These are phyloP conservation scores for Athelia psychrophila DNA, from an alignment of 1,284 basidiomycete species.

Conservation along the genomic window DNA sequence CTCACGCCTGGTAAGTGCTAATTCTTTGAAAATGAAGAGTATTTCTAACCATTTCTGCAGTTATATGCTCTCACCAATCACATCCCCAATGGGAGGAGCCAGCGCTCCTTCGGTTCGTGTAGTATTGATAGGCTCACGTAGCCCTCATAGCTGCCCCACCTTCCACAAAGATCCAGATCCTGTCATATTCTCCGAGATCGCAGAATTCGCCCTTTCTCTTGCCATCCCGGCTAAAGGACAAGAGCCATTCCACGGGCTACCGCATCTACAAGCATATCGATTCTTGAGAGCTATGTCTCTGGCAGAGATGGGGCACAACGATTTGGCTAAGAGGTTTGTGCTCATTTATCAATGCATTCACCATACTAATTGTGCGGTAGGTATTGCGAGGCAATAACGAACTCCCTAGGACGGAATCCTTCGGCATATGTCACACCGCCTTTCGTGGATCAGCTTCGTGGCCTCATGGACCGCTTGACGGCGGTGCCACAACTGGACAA, in stretches of 20 bases:
- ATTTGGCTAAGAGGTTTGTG: conserved; percentile 65
- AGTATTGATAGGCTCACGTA: conserved; percentile 63
- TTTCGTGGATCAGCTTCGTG: conserved; percentile 78
- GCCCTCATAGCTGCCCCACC: conserved; percentile 46
- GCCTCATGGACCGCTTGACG: conserved; percentile 78
- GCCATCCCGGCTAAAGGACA: conserved; percentile 76
- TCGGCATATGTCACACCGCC: conserved; percentile 69
- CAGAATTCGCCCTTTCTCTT: conserved; percentile 89
- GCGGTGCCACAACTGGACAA: conserved; percentile 76
- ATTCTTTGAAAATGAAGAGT: conserved; percentile 3
- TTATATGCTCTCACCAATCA: conserved; percentile 86
- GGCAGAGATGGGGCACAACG: conserved; percentile 78
- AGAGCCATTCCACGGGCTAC: conserved; percentile 80
- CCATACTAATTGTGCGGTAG: conserved; percentile 36
- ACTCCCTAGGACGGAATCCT: conserved; percentile 52
- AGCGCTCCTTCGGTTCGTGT: conserved; percentile 62
- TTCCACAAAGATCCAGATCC: conserved; percentile 76
- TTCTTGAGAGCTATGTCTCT: conserved; percentile 77
- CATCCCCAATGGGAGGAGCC: conserved; percentile 71
- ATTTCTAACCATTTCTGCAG: conserved; percentile 37
- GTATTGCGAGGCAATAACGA: conserved; percentile 92
- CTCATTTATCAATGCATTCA: conserved; percentile 2
- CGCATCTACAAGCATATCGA: conserved; percentile 88
- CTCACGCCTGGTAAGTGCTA: conserved; percentile 79
- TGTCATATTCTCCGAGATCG: conserved; percentile 87